Base-by-base conservation (phyloP, 1,284 basidiomycete species). In the Ustilago vetiveriae region DNA sequence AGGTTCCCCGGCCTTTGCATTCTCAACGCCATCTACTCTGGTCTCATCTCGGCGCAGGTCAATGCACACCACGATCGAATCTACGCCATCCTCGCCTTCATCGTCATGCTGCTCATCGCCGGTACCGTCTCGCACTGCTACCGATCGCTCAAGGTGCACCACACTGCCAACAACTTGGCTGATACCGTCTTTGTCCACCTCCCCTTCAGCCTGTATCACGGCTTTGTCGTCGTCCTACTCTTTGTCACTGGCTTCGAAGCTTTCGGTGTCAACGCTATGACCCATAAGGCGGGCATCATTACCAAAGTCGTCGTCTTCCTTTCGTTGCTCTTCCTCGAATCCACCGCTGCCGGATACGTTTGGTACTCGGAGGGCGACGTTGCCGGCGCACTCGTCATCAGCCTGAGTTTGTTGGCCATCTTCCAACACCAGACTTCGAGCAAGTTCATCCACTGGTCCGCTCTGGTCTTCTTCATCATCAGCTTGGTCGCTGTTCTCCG, bases 261-360 rank as follows among this genome's bases (percentile, higher is more conserved):
- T 0, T 95, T 95, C 76, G 94, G 94, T 68, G 88, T 89, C 59
- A 87, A 94, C 81, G 88, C 90, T 0, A 78, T 85, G 71, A 83
- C 82, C 44, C 85, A 90, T 71, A 83, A 83, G 37, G 88, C 92
- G 1, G 92, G 92, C 23, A 84, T 94, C 58, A 92, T 92, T 88
- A 95, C 92, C 81, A 94, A 95, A 82, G 88, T 92, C 75, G 91
- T 94, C 72, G 93, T 94, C 57, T 95, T 96, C 88, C 88, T 96
- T 40, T 90, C 87, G 66, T 83, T 92, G 87, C 88, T 96, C 85
- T 95, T 96, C 89, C 89, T 97, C 67, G 93, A 95, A 83, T 90
- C 88, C 19, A 96, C 94, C 11, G 90, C 92, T 0, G 91, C 90
- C 7, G 90, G 91, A 1, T 96, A 97, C 82, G 92, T 75, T 2